Base-by-base conservation (phyloP, 176 grass and related monocot species). In the Rhipidocladum racemiflorum region DNA sequence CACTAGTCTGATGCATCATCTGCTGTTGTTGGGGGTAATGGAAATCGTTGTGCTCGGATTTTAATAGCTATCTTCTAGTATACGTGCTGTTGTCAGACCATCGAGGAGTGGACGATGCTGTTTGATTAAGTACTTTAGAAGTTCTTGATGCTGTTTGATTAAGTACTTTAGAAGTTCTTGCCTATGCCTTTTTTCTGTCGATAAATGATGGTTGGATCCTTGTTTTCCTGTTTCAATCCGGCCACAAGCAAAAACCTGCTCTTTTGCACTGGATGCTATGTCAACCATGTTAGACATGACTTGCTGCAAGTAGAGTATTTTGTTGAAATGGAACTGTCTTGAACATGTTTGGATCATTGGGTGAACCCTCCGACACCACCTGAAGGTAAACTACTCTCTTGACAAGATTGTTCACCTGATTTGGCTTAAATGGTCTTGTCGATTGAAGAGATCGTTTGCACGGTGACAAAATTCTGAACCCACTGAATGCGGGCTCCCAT, bases 161-260 rank as follows among this genome's bases (percentile, higher is more conserved):
- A 82, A 72, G 66, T 34, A 60, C 49, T 78, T 64, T n/a, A 90
- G 67, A 61, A 35, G 51, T 90, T 63, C 16, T 20, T 13, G 44
- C 40, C 42, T 48, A 25, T 2, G 6, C 50, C 79, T 76, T 81
- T 66, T 45, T 74, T 77, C 42, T 72, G 73, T 86, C 32, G 74
- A 90, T 90, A 90, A 87, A 68, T 86, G 84, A 50, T 79, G 61
- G 88, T 38, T 90, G 79, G 79, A 83, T 77, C 73, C 72, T 65
- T 28, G 50, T 75, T 85, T 81, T 89, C 83, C 28, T 89, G 63
- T 64, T 59, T 28, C 55, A 77, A 56, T 54, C 78, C 56, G 9
- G 63, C 64, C 45, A 57, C 45, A 60, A 46, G 44, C n/a, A 65
- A 78, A 83, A 86, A 39, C 78, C 30, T 86, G 30, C 49, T 53